Evolutionary conservation across 139 green algal genomes (phyloP).

Genomic region (Micromonas commoda): DNA sequence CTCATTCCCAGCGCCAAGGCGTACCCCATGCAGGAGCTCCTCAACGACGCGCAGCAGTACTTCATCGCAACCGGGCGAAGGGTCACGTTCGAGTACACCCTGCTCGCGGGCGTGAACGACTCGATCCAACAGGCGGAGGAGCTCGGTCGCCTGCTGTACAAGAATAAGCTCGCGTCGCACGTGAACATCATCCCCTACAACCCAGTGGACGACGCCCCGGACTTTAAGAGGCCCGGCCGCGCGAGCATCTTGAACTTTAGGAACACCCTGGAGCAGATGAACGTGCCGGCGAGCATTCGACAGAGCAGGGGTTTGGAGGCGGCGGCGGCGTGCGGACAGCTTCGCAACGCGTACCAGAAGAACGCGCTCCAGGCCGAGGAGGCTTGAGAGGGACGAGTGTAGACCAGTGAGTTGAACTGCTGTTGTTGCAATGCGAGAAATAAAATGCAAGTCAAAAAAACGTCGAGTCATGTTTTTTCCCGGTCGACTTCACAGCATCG

Average conservation of each 20-base stretch:
- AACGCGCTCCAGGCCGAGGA: constrained; percentile 50
- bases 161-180: constrained; percentile 59
- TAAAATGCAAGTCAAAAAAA: too few species aligned
- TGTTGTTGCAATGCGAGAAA: too few species aligned
- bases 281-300: constrained; percentile 32
- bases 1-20: constrained; percentile 52
- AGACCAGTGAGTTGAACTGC: too few species aligned
- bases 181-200: constrained; percentile 97
- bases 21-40: constrained; percentile 78
- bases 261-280: constrained; percentile 51
- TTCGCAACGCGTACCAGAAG: constrained; percentile 89
- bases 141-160: constrained; percentile 64
- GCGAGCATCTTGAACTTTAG: constrained; percentile 27
- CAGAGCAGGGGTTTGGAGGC: constrained; percentile 69
- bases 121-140: constrained; percentile 56
- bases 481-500: too few species aligned
- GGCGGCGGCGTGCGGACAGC: constrained; percentile 90
- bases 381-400: too few species aligned
- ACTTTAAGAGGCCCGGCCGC: constrained; percentile 64
- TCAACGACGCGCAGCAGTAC: constrained; percentile 68
- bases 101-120: constrained; percentile 64
- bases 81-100: constrained; percentile 95
- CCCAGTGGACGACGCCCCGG: constrained; percentile 69
- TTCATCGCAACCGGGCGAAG: constrained; percentile 67
- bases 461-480: too few species aligned